Base-by-base conservation (phyloP, 2,329 filamentous ascomycete species). In the Hypoxylon sp. region DNA sequence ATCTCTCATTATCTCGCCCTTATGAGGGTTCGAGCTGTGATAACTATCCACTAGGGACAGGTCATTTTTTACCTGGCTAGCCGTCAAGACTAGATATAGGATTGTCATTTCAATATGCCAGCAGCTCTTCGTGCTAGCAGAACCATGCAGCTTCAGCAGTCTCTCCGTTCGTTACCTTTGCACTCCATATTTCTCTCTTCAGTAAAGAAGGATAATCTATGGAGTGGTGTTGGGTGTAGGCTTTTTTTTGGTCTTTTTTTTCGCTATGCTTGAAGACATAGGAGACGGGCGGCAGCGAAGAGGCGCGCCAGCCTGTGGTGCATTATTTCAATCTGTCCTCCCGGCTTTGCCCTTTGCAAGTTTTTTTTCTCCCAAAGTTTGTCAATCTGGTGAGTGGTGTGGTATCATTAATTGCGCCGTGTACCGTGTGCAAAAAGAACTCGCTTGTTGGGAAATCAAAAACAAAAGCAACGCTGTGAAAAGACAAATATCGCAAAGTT, bases 1-100 rank as follows among this genome's bases (percentile, higher is more conserved):
- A 75, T 79, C 73, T 79, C 76, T 78, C 78, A 80, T 80, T 80
- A 77, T 77, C 75, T 74, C 76, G 71, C 76, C 79, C 76, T 73
- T 66, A 77, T 72, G 73, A 76, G 76, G 77, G 77, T 75, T 72
- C 74, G 69, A 74, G 75, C 72, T 73, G 71, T 71, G 61, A 35
- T 56, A 50, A 54, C 73, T 50, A 64, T 74, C 75, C 73, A 50
- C 76, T 74, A 69, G 74, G 76, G 74, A 75, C 49, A 63, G 69
- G 51, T 65, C 62, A 66, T 70, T 61, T 70, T 69, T 68, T 63
- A 58, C 71, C 67, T 70, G 48, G 61, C 61, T 62, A 68, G 69
- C 62, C 71, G 42, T 71, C 68, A 71, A 71, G 72, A 69, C 66
- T 70, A 72, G 46, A 66, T 55, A 44, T 44, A 61, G 40, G 57